Evolutionary conservation across 345 rosid genomes (phyloP).

Genomic region (Eucalyptus curtisii): DNA sequence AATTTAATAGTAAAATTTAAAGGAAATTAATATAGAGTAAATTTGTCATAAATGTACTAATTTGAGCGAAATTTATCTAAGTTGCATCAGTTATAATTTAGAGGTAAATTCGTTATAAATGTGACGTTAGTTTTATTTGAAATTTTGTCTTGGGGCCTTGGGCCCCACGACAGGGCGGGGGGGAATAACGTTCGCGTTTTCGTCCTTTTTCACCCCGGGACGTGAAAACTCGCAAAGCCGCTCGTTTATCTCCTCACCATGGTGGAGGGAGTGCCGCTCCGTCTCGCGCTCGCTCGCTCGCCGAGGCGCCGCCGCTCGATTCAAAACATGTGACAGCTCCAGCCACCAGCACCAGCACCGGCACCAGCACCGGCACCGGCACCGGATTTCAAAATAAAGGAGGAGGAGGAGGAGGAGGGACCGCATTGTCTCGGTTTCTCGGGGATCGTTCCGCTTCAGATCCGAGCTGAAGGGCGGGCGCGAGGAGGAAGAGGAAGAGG

Average conservation of each 20-base stretch:
- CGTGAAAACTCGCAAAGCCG: not conserved
- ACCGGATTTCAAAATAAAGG: not conserved
- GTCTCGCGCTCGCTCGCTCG: not conserved
- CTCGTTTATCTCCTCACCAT: not conserved
- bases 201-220: not conserved
- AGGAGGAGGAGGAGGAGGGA: not conserved
- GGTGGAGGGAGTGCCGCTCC: not conserved
- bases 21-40: accelerated
- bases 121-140: not conserved
- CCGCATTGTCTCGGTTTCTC: not conserved
- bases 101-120: too few species aligned
- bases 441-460: not conserved
- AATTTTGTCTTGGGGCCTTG: not conserved
- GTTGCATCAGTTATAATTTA: too few species aligned
- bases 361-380: not conserved
- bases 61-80: too few species aligned
- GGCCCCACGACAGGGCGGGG: not conserved
- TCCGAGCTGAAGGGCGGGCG: not conserved
- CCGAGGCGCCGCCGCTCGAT: not conserved
- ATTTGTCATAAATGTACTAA: too few species aligned
- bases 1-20: too few species aligned
- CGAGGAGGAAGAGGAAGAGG: not conserved
- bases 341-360: not conserved
- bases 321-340: not conserved
- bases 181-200: not conserved